Evolutionary conservation across 129 eudicot species (phyloP).

Genomic region (Apium graveolens): DNA sequence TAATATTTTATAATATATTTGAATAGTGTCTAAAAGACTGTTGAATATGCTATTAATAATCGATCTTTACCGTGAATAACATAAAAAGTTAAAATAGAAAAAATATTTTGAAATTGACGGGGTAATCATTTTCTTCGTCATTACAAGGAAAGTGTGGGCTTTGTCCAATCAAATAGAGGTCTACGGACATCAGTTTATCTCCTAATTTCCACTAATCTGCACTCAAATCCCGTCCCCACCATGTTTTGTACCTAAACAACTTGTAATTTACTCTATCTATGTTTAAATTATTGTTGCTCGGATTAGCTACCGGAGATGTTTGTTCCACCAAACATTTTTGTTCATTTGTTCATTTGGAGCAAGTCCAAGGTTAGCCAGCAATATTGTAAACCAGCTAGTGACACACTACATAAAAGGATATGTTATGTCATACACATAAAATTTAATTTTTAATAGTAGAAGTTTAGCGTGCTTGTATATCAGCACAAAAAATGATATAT

Average conservation of each 20-base stretch:
- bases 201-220: conserved; percentile 16
- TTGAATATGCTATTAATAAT: too few species aligned
- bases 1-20: too few species aligned
- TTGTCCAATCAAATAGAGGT: conserved; percentile 25
- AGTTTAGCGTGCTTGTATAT: too few species aligned
- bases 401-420: neutral
- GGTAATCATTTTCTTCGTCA: conserved; percentile 24
- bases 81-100: too few species aligned
- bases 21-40: too few species aligned
- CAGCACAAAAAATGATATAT: too few species aligned
- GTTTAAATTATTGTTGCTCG: neutral
- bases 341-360: conserved; percentile 14
- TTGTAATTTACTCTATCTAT: neutral
- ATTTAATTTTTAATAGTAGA: too few species aligned
- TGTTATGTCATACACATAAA: too few species aligned
- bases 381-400: neutral
- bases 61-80: too few species aligned
- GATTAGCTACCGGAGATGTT: conserved; percentile 12
- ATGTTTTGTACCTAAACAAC: conserved; percentile 21
- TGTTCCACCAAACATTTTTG: conserved; percentile 23
- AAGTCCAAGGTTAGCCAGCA: conserved; percentile 19
- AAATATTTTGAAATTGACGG: too few species aligned
- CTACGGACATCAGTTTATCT: conserved; percentile 28
- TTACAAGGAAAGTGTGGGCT: conserved; percentile 19
- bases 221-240: conserved; percentile 30